phyloP scores from a whole-genome alignment of 768 basidiomycete genomes.

The Xerocomus brunneocitrinus region DNA sequence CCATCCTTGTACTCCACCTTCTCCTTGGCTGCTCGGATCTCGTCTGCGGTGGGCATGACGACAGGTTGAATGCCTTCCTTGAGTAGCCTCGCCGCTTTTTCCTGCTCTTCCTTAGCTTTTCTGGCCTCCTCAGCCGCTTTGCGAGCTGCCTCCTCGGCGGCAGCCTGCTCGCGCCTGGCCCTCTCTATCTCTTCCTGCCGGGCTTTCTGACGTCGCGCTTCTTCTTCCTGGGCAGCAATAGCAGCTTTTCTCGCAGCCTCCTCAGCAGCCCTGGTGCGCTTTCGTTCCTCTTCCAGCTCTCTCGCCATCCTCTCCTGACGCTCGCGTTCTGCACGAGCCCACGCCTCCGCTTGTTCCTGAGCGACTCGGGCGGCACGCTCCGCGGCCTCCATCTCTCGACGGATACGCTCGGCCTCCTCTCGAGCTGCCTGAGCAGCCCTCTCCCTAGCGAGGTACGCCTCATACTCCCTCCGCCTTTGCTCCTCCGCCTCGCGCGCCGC shows the following conservation, averaged over 20 bases:
- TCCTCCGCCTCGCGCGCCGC: slow-evolving; percentile 20
- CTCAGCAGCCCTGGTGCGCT: slow-evolving; percentile 12
- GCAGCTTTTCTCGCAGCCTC: slow-evolving; percentile 24
- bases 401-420: slow-evolving; percentile 22
- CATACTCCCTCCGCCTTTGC: slow-evolving; percentile 10
- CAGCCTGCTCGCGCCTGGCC: slow-evolving; percentile 13
- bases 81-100: slow-evolving; percentile 21
- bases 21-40: slow-evolving; percentile 22
- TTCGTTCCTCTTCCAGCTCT: slow-evolving; percentile 21
- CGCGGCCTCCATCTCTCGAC: slow-evolving; percentile 19
- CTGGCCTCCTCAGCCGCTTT: slow-evolving; percentile 20
- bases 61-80: slow-evolving; percentile 28
- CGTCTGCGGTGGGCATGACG: slow-evolving; percentile 26
- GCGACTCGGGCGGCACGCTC: slow-evolving; percentile 21
- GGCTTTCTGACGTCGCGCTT: slow-evolving; percentile 17
- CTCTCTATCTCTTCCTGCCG: slow-evolving; percentile 19
- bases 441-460: slow-evolving; percentile 19
- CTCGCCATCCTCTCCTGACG: slow-evolving; percentile 15
- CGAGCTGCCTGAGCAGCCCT: slow-evolving; percentile 22
- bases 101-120: slow-evolving; percentile 16
- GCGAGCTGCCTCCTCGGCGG: slow-evolving; percentile 24
- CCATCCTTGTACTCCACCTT: slow-evolving; percentile 28
- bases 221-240: slow-evolving; percentile 24
- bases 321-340: slow-evolving; percentile 22
- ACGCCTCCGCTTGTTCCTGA: slow-evolving; percentile 20